Evolutionary conservation across 1,284 basidiomycete genomes (phyloP).

Genomic region (Schizopora paradoxa): DNA sequence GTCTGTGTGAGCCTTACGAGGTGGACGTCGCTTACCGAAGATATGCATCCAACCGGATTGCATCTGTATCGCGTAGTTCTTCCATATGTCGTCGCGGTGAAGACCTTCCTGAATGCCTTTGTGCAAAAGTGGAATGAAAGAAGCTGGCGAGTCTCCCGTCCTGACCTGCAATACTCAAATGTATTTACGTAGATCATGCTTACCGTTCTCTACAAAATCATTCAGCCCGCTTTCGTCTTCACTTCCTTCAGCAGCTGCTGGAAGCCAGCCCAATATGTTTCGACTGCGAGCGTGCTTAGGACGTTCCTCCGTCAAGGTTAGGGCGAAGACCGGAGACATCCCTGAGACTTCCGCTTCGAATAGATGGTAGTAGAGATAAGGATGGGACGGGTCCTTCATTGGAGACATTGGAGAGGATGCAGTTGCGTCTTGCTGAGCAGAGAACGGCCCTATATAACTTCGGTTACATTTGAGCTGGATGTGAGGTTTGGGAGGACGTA

Average conservation of each 20-base stretch:
- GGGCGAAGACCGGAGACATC: conserved; percentile 47
- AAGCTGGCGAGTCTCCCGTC: too few relatives aligned
- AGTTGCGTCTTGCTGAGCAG: too few relatives aligned
- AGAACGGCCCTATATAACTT: too few relatives aligned
- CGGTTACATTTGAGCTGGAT: too few relatives aligned
- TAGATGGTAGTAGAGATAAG: conserved; percentile 66
- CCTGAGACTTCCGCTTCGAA: conserved; percentile 44
- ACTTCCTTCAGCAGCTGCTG: conserved; percentile 38
- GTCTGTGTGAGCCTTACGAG: background rate
- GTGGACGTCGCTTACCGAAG: conserved; percentile 46
- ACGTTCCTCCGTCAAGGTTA: conserved; percentile 50
- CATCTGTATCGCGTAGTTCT: conserved; percentile 56
- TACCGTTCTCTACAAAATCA: conserved; percentile 67
- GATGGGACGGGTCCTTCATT: conserved; percentile 46
- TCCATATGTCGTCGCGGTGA: conserved; percentile 60
- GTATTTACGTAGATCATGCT: conserved; percentile 23
- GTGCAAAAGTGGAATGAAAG: conserved; percentile 56
- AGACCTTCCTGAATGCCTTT: conserved; percentile 50
- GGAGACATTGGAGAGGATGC: background rate
- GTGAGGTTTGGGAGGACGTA: too few relatives aligned
- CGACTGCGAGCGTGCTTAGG: conserved; percentile 42
- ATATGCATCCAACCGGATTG: conserved; percentile 81
- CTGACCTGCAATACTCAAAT: background rate
- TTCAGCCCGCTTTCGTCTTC: conserved; percentile 48
- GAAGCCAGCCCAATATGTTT: conserved; percentile 67